Base-by-base conservation (phyloP, 1,284 basidiomycete genomes). In the Xerocomus nothofagi region DNA sequence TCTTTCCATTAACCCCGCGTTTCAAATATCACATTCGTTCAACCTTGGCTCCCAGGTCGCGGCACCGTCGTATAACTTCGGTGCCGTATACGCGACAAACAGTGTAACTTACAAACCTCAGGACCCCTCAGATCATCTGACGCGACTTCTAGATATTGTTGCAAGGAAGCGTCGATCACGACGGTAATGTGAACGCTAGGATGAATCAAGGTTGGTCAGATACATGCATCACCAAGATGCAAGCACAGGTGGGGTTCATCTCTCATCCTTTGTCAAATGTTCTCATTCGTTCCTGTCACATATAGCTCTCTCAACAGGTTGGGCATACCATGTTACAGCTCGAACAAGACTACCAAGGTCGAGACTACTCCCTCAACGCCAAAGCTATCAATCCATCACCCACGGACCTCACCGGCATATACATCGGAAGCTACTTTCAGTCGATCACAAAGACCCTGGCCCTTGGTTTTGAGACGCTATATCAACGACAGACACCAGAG, bases 11-110 rank as follows among this genome's bases (percentile, higher is more conserved):
- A 93, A 86, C 72, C 97, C 97, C 27, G 86, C 92, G 49, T 99
- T 99, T 84, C 95, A 98, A 77, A 90, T 98, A 65, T 95, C 94
- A 52, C 97, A 99, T 71, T 92, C 93, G 34, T 98, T 99, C 74
- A 79, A 87, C 49, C 73, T 95, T 54, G 93, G 91, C 27, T 89
- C 89, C 52, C 82, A 90, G 68, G 82, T 84, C 33, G 70, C 81
- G 27, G 76, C 88, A 10, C 77, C 90, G 23, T 87, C 87, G 37
- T 99, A 99, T 75, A 95, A 93, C 71, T 98, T 99, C 71, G 91
- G 91, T 51, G 93, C 94, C 17, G 83, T 98, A 43, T 98, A 89
- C 72, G 95, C 92, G 17, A 95, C 88, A 65, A 80, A 87, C 63
- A 82, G 81, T 67, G 93, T 63, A 50, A 77, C 65, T 7, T 12